Base-by-base conservation (phyloP, 306 rosid species). In the Vachellia pachyceras region DNA sequence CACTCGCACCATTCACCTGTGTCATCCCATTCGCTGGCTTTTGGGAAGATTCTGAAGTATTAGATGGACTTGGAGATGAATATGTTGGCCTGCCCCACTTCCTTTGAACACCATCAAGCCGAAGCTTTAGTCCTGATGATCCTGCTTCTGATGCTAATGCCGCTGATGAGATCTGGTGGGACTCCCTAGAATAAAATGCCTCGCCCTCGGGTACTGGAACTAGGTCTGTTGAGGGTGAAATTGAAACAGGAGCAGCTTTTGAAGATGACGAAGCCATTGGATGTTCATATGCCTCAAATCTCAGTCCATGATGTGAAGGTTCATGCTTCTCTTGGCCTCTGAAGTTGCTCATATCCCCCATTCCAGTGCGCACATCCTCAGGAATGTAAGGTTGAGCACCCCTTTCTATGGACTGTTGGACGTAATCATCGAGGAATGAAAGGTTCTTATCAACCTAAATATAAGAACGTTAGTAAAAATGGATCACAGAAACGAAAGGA, bases 61-160 rank as follows among this genome's bases (percentile, higher is more conserved):
- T 70, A 18, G 91, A 84, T 20, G 92, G 46, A 41, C 83, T 13
- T 54, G 95, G 47, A 42, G 97, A 80, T 5, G 98, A 87, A 68
- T 85, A 88, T 6, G 91, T 50, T 49, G 91, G 90, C 84, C 83
- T 86, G 15, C 98, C 98, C 98, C 98, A 94, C 84, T 91, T 91
- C 84, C 68, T 91, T 77, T 90, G 95, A 86, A 94, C 98, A 64
- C 98, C 98, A 29, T 94, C 98, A 72, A 91, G 98, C 49, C 89
- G 86, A 76, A 94, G 86, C 90, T 87, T 91, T 40, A 91, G 90
- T 73, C 85, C 90, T 13, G 88, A 79, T 1, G 91, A 82, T 71
- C 92, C 94, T 54, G 85, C 79, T 73, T 88, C 97, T 13, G 90
- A 90, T 39, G 81, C 75, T 36, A 88, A 79, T 78, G 90, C 86